Conservation (phyloP, 2,329 filamentous ascomycete genomes). For the Aspergillus sp. region DNA sequence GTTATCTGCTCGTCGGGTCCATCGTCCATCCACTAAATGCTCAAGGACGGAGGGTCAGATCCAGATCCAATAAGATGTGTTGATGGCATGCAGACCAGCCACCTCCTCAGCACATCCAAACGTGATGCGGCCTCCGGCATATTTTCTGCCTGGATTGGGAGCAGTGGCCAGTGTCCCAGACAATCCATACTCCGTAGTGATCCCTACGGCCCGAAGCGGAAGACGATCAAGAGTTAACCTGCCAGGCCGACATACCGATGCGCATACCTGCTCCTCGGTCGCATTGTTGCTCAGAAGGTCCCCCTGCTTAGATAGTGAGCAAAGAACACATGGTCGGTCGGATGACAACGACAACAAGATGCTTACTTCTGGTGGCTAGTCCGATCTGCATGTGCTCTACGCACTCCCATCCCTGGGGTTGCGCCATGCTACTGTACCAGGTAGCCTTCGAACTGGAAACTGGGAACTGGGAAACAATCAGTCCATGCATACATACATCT, state of each 20-base stretch:
- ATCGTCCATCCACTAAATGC: too few species aligned
- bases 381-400: background rate
- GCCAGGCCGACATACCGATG: background rate
- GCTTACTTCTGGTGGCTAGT: background rate
- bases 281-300: background rate
- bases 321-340: slow-evolving; percentile 3
- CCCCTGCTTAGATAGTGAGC: slow-evolving; percentile 1
- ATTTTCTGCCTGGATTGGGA: background rate
- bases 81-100: background rate
- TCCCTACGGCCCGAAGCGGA: background rate
- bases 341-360: background rate
- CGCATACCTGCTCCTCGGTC: background rate
- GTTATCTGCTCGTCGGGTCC: too few species aligned
- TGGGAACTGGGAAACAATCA: background rate
- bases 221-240: background rate
- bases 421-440: background rate
- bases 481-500: too few species aligned
- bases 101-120: background rate
- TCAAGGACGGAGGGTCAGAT: background rate
- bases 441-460: background rate
- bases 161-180: background rate
- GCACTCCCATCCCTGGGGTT: background rate
- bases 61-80: too few species aligned
- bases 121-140: background rate
- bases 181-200: background rate